A percentile compares a stretch with the other conserved stretches of the same genome.
phyloP scores from a whole-genome alignment of 148 eudicot species.

The Rhododendron ovatum region DNA sequence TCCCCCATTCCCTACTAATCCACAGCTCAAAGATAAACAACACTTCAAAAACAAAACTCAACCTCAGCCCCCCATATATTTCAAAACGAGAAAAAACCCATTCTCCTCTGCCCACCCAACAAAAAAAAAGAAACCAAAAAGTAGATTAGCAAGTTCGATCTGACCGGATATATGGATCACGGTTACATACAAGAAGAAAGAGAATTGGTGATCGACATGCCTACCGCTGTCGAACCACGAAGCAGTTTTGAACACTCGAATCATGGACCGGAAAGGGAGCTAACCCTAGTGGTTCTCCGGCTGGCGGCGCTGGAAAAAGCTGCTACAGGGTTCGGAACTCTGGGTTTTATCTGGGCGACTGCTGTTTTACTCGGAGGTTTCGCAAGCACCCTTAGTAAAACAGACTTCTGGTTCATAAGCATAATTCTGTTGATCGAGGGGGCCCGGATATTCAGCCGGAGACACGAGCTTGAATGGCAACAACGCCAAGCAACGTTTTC shows the following conservation, averaged over 20 bases:
- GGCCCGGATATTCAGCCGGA: slow-evolving; percentile 66
- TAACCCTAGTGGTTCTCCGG: slow-evolving; percentile 76
- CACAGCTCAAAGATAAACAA: neutral
- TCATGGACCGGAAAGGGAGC: slow-evolving; percentile 48
- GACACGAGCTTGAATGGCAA: slow-evolving; percentile 90
- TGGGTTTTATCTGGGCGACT: slow-evolving; percentile 87
- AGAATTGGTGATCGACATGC: slow-evolving; percentile 32
- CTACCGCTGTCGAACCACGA: slow-evolving; percentile 35
- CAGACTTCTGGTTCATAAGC: slow-evolving; percentile 85
- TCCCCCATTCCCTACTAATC: neutral
- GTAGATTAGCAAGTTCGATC: neutral
- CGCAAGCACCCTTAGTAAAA: slow-evolving; percentile 53
- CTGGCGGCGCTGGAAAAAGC: slow-evolving; percentile 70
- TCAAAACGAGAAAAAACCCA: too few species aligned
- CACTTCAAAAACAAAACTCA: neutral
- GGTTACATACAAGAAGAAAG: slow-evolving; percentile 2
- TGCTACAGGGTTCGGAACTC: slow-evolving; percentile 74
- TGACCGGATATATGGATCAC: slow-evolving; percentile 21
- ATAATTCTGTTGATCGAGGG: slow-evolving; percentile 64
- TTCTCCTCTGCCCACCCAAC: neutral
- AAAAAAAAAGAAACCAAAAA: neutral
- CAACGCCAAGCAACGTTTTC: slow-evolving; percentile 86
- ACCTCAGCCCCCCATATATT: neutral
- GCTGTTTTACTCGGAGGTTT: slow-evolving; percentile 89
- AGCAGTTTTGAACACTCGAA: slow-evolving; percentile 15